Evolutionary conservation across 768 basidiomycete species (phyloP), one percentile per base, ranked within the genome.

Genomic region (Candolleomyces eurysporus): DNA sequence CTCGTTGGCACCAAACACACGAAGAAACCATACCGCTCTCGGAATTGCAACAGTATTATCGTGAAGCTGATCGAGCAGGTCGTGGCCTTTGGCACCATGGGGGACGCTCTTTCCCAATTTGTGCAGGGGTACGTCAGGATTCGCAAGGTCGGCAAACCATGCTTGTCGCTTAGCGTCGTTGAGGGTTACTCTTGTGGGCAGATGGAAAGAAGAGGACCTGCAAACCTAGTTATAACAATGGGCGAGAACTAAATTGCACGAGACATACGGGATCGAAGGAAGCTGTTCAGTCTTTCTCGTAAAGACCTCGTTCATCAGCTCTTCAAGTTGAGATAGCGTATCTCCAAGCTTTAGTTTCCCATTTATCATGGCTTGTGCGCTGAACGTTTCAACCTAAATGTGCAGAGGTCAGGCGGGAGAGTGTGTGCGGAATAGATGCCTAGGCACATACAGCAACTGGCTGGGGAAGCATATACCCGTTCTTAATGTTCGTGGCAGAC

Each of bases 1-100:
- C 74, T 95, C 93, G 66, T 94, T 93, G 19, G 89, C 91, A 26
- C 93, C 93, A 66, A 93, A 85, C 4, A 93, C 91, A 19, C 92
- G 84, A 30, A 94, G 78, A 69, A 94, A 91, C 93, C 93, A 95
- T 7, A 94, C 85, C 4, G 93, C 93, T 49, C 93, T 82, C 1
- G 89, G 81, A 39, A 92, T 89, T 6, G 88, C 89, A 30, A 94
- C 89, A 60, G 87, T 83, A 58, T 92, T 86, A 6, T 80, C 78
- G 58, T 94, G 90, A 32, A 95, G 73, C 48, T 94, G 76, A 62
- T 94, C 92, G 55, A 95, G 76, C 31, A 94, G 80, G 67, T 93
- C 92, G 64, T 89, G 87, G 1, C 92, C 93, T 72, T 92, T 94
- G 4, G 88, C 88, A 0, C 91, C 91, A 68, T 94, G 91, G 2